Evolutionary conservation across 257 asterid genomes (phyloP).

Genomic region (Linaria vulgaris): DNA sequence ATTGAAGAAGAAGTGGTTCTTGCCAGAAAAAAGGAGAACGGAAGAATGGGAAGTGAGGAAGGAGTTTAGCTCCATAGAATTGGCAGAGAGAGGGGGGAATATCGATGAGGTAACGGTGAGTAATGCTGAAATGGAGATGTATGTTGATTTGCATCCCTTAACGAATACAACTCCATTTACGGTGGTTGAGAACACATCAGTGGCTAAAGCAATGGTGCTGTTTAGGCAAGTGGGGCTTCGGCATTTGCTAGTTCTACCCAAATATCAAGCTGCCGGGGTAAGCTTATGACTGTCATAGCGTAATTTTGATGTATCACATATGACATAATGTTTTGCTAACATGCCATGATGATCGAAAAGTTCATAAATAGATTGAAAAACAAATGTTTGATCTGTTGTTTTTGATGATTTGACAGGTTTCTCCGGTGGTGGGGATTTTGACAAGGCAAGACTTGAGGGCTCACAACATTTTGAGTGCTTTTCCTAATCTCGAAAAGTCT

Average conservation of each 20-base stretch:
- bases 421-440: slow-evolving; percentile 81
- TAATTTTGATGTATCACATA: slow-evolving; percentile 4
- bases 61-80: slow-evolving; percentile 63
- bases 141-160: slow-evolving; percentile 71
- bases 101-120: slow-evolving; percentile 62
- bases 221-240: slow-evolving; percentile 85
- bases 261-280: slow-evolving; percentile 76
- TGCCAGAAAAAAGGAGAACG: slow-evolving; percentile 59
- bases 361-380: not conserved
- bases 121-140: slow-evolving; percentile 78
- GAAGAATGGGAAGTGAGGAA: slow-evolving; percentile 86
- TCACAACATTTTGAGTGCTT: slow-evolving; percentile 69
- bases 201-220: slow-evolving; percentile 85
- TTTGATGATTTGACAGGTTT: slow-evolving; percentile 43
- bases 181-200: slow-evolving; percentile 71
- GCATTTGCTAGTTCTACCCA: slow-evolving; percentile 82
- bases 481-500: slow-evolving; percentile 65
- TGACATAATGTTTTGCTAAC: slow-evolving; percentile 4
- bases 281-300: slow-evolving; percentile 27
- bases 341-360: too few relatives aligned
- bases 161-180: slow-evolving; percentile 77
- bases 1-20: slow-evolving; percentile 78
- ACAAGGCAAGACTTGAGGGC: slow-evolving; percentile 92
- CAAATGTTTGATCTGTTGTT: slow-evolving; percentile 30
- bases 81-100: slow-evolving; percentile 71